These are phyloP conservation scores for Pythium sp. DNA, from an alignment of 352 stramenopile species.

Conservation along the genomic window DNA sequence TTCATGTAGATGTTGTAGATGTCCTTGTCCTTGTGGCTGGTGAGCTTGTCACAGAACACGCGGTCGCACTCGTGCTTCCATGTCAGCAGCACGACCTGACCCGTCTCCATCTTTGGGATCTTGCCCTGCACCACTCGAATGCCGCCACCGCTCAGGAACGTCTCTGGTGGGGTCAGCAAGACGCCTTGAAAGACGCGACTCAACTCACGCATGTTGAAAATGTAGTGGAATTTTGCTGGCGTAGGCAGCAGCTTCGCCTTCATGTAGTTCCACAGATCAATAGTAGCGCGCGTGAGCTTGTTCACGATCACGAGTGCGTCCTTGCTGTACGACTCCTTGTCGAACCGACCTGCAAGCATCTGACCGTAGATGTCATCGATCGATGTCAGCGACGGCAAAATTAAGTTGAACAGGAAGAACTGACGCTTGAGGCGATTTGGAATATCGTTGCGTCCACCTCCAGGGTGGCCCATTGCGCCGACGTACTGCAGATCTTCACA, in stretches of 20 bases:
- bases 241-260: slow-evolving; percentile 97
- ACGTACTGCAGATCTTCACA: slow-evolving; percentile 98
- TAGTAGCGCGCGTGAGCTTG: slow-evolving; percentile 95
- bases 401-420: slow-evolving; percentile 99
- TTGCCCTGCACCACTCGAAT: slow-evolving; percentile 83
- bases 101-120: slow-evolving; percentile 87
- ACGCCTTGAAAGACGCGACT: slow-evolving; percentile 98
- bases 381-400: slow-evolving; percentile 95
- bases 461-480: slow-evolving; percentile 97
- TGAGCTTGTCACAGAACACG: slow-evolving; percentile 98
- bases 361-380: slow-evolving; percentile 99
- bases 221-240: slow-evolving; percentile 98
- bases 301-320: slow-evolving; percentile 84
- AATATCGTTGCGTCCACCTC: slow-evolving; percentile 98
- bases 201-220: slow-evolving; percentile 99
- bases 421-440: slow-evolving; percentile 99
- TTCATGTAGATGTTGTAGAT: slow-evolving; percentile 92
- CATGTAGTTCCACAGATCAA: slow-evolving; percentile 96
- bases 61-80: slow-evolving; percentile 98
- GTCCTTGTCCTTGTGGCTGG: slow-evolving; percentile 96
- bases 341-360: slow-evolving; percentile 96
- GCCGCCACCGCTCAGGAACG: slow-evolving; percentile 90
- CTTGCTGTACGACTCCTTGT: slow-evolving; percentile 82
- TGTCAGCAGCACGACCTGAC: slow-evolving; percentile 92
- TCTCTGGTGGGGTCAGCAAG: slow-evolving; percentile 94